Percentiles rank a stretch among this genome's conserved stretches.
These are phyloP conservation scores for Pestalotiopsis sp. DNA, from an alignment of 2,329 filamentous ascomycete species.

Conservation along the genomic window DNA sequence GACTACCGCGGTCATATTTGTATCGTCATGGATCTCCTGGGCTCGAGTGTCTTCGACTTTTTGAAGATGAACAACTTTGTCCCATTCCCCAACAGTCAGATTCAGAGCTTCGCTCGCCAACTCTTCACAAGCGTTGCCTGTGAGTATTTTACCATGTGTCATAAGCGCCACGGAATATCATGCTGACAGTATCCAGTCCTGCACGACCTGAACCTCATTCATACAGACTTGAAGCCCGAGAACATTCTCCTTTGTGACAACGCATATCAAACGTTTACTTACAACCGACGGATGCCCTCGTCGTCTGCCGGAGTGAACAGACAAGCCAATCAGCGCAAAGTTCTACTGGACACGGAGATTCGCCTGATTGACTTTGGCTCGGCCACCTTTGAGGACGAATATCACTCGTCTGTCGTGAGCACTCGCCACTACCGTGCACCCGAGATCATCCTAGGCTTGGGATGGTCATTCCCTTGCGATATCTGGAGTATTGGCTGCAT, in stretches of 20 bases:
- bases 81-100: constrained; percentile 97
- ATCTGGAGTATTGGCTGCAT: constrained; percentile 78
- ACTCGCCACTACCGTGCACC: constrained; percentile 72
- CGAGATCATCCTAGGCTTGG: constrained; percentile 71
- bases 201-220: constrained; percentile 95
- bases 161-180: background rate
- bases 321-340: constrained; percentile 64
- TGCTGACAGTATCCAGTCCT: constrained; percentile 63
- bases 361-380: constrained; percentile 73
- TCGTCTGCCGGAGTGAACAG: constrained; percentile 63
- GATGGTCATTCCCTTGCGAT: constrained; percentile 73
- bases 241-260: constrained; percentile 70
- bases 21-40: constrained; percentile 75
- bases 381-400: constrained; percentile 73
- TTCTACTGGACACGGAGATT: constrained; percentile 70
- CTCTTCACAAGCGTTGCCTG: constrained; percentile 98
- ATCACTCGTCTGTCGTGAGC: constrained; percentile 72
- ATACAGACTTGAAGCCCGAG: constrained; percentile 78
- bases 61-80: constrained; percentile 94
- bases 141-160: constrained; percentile 51
- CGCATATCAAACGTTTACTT: constrained; percentile 70
- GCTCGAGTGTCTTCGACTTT: constrained; percentile 98
- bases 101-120: constrained; percentile 94
- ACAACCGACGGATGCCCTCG: constrained; percentile 70
- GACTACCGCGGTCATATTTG: constrained; percentile 98